A percentile compares a stretch with the other conserved stretches of the same genome.
Conservation (phyloP, 176 grass and related monocot species). For the Coix lacrymajobi region DNA sequence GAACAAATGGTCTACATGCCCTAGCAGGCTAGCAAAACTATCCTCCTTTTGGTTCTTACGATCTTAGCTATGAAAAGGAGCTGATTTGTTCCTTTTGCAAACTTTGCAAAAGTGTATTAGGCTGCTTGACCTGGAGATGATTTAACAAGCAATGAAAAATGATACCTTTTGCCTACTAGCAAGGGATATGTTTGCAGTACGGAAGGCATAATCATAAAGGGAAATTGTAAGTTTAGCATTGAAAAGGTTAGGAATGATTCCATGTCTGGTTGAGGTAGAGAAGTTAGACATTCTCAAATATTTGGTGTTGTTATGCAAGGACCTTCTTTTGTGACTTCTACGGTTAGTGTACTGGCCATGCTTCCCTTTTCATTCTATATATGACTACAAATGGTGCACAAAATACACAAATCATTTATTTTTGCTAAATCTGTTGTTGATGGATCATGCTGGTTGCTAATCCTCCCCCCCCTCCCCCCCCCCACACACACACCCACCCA, state of each 20-base stretch:
- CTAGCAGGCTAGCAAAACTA: background rate
- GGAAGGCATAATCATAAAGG: background rate
- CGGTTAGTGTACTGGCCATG: background rate
- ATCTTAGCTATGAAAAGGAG: background rate
- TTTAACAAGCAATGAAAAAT: background rate
- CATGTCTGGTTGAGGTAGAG: background rate
- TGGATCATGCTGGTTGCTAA: background rate
- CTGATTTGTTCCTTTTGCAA: constrained; percentile 1
- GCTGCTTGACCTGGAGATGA: background rate
- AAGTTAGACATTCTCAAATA: background rate
- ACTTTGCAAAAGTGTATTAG: background rate
- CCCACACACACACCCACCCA: too few species aligned
- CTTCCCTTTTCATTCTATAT: background rate
- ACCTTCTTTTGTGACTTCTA: background rate
- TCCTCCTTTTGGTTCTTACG: background rate
- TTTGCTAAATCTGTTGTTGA: background rate
- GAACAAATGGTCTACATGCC: background rate
- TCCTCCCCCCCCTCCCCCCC: too few species aligned
- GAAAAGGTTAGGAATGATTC: background rate
- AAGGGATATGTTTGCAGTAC: background rate
- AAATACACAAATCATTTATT: background rate
- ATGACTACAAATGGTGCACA: background rate
- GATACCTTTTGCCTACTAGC: background rate
- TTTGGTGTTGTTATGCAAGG: background rate
- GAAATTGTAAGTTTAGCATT: background rate